phyloP scores from a whole-genome alignment of 768 basidiomycete species.

The Mycena vulgaris region DNA sequence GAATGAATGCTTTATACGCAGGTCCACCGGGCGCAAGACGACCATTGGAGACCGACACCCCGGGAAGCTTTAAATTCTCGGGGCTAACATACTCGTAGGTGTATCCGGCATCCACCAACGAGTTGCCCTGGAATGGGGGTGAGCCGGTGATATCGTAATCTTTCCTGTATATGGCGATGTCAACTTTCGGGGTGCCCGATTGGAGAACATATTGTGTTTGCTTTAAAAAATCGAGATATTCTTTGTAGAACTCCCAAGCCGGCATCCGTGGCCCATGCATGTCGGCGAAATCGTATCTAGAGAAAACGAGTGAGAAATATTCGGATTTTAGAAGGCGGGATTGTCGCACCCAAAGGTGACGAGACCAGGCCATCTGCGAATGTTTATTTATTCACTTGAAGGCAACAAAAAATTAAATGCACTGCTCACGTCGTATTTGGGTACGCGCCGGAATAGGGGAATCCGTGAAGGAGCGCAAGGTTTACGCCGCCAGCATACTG shows the following conservation, averaged over 20 bases:
- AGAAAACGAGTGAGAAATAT: background rate
- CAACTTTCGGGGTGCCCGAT: slow-evolving; percentile 35
- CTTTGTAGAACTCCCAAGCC: slow-evolving; percentile 35
- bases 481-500: slow-evolving; percentile 38
- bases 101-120: slow-evolving; percentile 30
- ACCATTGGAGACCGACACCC: slow-evolving; percentile 30
- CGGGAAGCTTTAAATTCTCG: slow-evolving; percentile 37
- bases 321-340: background rate
- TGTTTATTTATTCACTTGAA: background rate
- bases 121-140: slow-evolving; percentile 30
- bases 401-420: too few relatives aligned
- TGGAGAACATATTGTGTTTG: slow-evolving; percentile 37
- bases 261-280: slow-evolving; percentile 34
- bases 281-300: slow-evolving; percentile 3
- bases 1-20: slow-evolving; percentile 36
- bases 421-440: slow-evolving; percentile 33
- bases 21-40: slow-evolving; percentile 33
- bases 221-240: slow-evolving; percentile 33
- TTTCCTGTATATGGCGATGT: slow-evolving; percentile 35
- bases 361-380: slow-evolving; percentile 22
- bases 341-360: slow-evolving; percentile 9
- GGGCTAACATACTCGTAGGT: slow-evolving; percentile 38
- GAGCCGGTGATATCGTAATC: slow-evolving; percentile 26
- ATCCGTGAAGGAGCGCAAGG: slow-evolving; percentile 35
- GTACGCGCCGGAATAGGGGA: slow-evolving; percentile 37